Conservation (phyloP, 1,284 basidiomycete genomes). For the Vanrija sp. region DNA sequence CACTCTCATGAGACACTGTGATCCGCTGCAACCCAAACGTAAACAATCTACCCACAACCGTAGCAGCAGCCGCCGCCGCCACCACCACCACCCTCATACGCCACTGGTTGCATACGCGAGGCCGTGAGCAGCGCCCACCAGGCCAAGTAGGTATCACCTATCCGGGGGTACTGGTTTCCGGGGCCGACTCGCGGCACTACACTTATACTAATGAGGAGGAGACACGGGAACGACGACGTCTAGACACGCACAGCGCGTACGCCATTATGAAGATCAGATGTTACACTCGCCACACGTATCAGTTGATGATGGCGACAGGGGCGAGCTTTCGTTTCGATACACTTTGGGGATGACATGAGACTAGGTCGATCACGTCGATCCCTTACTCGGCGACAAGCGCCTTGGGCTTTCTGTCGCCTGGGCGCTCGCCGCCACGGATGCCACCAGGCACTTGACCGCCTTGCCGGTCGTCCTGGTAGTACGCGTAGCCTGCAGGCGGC, state of each 20-base stretch:
- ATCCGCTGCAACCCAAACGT: too few relatives aligned
- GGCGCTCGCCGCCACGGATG: neutral
- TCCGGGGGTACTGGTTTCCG: too few relatives aligned
- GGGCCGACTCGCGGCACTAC: neutral
- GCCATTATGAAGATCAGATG: neutral
- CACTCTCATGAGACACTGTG: too few relatives aligned
- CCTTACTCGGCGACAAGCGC: slow-evolving; percentile 4
- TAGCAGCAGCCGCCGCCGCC: too few relatives aligned
- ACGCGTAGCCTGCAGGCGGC: neutral
- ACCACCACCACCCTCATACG: too few relatives aligned
- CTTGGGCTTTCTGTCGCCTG: slow-evolving; percentile 1
- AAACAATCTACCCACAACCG: too few relatives aligned
- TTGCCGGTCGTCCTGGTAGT: slow-evolving; percentile 3
- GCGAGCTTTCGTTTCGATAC: too few relatives aligned
- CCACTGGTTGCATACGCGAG: too few relatives aligned
- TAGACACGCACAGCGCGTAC: neutral
- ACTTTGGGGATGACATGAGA: neutral
- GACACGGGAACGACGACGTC: neutral
- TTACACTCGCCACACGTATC: too few relatives aligned
- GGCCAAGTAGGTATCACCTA: too few relatives aligned
- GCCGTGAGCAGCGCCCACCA: too few relatives aligned
- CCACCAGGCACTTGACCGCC: neutral
- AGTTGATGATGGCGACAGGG: too few relatives aligned
- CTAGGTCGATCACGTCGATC: neutral
- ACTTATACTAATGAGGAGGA: neutral